Base-by-base conservation (phyloP, 2,329 filamentous ascomycete genomes). In the Penicillium sp. region DNA sequence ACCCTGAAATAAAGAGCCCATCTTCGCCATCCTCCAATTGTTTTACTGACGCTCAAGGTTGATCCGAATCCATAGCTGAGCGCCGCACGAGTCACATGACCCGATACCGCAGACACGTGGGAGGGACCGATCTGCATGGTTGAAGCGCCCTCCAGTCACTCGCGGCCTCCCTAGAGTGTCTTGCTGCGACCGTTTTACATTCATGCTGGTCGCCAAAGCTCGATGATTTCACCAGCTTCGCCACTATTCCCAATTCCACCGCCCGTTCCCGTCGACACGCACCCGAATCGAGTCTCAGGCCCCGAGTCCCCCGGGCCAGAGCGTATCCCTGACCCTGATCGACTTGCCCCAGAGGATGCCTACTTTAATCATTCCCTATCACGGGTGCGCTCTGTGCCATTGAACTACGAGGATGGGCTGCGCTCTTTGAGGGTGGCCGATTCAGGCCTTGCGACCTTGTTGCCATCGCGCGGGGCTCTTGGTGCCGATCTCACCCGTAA, bases 261-360 rank as follows among this genome's bases (percentile, higher is more conserved):
- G 38, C 70, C 72, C 11, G 66, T 73, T 39, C 71, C 72, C 45
- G 72, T 73, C 54, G 71, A 73, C 55, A 73, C 70, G 38, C 70
- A 74, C 57, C 70, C 72, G 5, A 71, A 72, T 53, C 70, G 70
- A 49, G 62, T 62, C 42, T 60, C 63, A 29, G 64, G 61, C 35
- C 54, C 68, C 34, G 67, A 69, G 49, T 60, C 67, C 52, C 62
- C 64, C 51, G 58, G 63, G 18, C 60, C 62, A 28, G 62, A 65
- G 38, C 66, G 67, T 28, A 74, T 76, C 39, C 67, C 76, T 45
- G 80, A 84, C 58, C 83, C 84, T 28, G 84, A 79, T 43, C 84
- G 83, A 53, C 82, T 95, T 37, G 85, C 88, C 4, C 89, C 89
- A 12, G 86, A 91, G 72, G 89, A 95, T 80, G 89, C 88, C 47